phyloP scores from a whole-genome alignment of 2,329 filamentous ascomycete species.

The Aspergillus piperis region DNA sequence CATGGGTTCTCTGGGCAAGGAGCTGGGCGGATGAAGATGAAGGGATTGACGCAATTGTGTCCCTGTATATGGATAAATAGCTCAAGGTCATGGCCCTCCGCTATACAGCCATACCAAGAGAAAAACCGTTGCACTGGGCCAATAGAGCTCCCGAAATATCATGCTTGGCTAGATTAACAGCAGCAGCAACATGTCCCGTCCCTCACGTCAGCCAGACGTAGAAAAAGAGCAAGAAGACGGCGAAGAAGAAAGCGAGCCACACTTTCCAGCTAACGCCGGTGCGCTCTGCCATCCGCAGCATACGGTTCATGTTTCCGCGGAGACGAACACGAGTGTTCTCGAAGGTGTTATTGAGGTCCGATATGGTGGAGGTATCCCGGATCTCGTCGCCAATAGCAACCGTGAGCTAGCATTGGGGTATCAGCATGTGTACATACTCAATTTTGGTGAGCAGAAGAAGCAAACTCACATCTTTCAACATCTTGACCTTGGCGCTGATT shows the following conservation, averaged over 20 bases:
- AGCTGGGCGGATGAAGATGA: neutral
- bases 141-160: neutral
- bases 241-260: constrained; percentile 86
- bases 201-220: constrained; percentile 87
- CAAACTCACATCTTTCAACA: constrained; percentile 79
- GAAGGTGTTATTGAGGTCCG: constrained; percentile 94
- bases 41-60: neutral
- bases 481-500: constrained; percentile 85
- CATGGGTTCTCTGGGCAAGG: neutral
- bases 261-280: constrained; percentile 96
- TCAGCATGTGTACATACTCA: neutral
- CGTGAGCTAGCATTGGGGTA: constrained; percentile 65
- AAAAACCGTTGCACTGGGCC: neutral
- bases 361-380: constrained; percentile 80
- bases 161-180: neutral
- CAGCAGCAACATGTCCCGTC: neutral
- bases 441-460: neutral
- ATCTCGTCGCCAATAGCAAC: constrained; percentile 94
- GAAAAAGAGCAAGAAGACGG: constrained; percentile 78
- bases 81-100: neutral
- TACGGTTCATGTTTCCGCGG: constrained; percentile 91
- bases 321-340: constrained; percentile 79
- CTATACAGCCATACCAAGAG: neutral
- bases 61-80: neutral
- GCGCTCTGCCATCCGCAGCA: constrained; percentile 91